A percentile compares a stretch with the other conserved stretches of the same genome.
phyloP scores from a whole-genome alignment of 768 basidiomycete species.

The Cystobasidium onofrii region DNA sequence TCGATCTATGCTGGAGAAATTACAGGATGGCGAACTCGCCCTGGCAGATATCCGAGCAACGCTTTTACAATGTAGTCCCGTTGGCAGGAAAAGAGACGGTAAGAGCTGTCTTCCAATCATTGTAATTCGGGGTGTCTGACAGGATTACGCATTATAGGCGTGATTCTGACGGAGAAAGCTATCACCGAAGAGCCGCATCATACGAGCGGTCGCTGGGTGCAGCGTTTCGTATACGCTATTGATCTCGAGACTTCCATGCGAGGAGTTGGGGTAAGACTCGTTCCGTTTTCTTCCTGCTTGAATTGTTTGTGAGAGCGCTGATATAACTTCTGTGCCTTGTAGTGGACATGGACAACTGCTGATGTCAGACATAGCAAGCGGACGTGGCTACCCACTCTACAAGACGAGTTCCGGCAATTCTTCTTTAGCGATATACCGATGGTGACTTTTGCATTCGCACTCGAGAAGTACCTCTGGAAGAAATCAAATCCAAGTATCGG shows the following conservation, averaged over 20 bases:
- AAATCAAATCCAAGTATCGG: slow-evolving; percentile 12
- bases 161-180: not conserved
- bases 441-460: slow-evolving; percentile 10
- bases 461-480: slow-evolving; percentile 10
- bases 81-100: slow-evolving; percentile 7
- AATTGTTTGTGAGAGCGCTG: not conserved
- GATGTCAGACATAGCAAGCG: slow-evolving; percentile 23
- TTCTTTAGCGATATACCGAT: slow-evolving; percentile 29
- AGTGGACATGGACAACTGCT: slow-evolving; percentile 30
- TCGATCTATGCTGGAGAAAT: not conserved
- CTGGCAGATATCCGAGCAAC: slow-evolving; percentile 1
- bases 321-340: not conserved
- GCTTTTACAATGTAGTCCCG: slow-evolving; percentile 10
- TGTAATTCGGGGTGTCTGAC: not conserved
- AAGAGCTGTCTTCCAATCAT: not conserved
- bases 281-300: not conserved
- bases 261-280: slow-evolving; percentile 19
- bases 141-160: not conserved
- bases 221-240: slow-evolving; percentile 8
- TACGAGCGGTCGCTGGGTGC: not conserved
- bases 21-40: not conserved
- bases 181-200: slow-evolving; percentile 16
- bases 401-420: slow-evolving; percentile 25
- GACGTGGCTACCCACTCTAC: slow-evolving; percentile 25
- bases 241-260: slow-evolving; percentile 27